Evolutionary conservation across 2,329 filamentous ascomycete genomes (phyloP).

Genomic region (Fusarium solani-melongenae): DNA sequence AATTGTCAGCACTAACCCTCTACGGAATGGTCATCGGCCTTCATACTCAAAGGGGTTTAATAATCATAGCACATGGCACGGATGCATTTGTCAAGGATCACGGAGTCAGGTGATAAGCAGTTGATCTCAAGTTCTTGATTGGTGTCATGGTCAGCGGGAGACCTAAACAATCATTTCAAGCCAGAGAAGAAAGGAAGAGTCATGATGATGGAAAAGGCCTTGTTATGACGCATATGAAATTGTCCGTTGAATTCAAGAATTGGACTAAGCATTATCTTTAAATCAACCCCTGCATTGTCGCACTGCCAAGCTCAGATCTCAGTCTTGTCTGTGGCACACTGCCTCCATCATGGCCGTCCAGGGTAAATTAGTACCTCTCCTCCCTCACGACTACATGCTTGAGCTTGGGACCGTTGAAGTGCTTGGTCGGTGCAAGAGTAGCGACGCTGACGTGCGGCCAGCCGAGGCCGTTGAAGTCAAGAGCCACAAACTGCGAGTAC

Average conservation of each 20-base stretch:
- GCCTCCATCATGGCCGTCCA: not conserved
- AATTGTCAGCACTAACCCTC: not conserved
- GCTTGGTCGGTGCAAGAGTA: constrained; percentile 24
- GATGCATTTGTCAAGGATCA: not conserved
- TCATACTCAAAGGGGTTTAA: not conserved
- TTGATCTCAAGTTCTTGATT: not conserved
- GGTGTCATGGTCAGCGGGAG: not conserved
- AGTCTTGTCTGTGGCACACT: not conserved
- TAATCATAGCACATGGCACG: not conserved
- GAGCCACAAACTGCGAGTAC: constrained; percentile 46
- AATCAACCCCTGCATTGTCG: not conserved
- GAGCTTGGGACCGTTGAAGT: not conserved
- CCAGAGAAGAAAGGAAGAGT: too few relatives aligned
- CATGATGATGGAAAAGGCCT: not conserved
- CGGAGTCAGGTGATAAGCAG: not conserved
- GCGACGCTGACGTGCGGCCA: constrained; percentile 35
- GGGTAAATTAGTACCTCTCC: not conserved
- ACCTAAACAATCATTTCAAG: too few relatives aligned
- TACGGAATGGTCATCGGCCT: not conserved
- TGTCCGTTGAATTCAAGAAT: not conserved
- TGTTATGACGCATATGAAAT: not conserved
- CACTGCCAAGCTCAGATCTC: not conserved
- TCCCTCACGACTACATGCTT: not conserved
- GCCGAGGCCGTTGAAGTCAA: constrained; percentile 20
- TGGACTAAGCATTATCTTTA: not conserved